Evolutionary conservation across 129 eudicot species (phyloP).

Genomic region (Flaveria bidentis): DNA sequence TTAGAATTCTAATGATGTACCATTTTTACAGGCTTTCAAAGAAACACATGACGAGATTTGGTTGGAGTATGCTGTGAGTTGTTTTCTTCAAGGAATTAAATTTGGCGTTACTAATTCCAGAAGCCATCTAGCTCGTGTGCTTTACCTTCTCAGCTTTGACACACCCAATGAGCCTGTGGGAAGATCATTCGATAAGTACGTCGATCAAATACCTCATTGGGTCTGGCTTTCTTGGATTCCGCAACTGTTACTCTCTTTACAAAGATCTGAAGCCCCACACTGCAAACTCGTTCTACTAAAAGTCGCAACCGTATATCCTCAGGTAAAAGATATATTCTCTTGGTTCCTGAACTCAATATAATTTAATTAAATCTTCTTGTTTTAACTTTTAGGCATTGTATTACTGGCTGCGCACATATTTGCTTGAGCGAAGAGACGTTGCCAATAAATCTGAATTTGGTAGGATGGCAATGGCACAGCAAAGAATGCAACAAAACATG

Average conservation of each 20-base stretch:
- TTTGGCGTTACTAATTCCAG: constrained; percentile 88
- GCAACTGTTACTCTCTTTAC: constrained; percentile 86
- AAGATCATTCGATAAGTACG: constrained; percentile 80
- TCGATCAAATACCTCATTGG: constrained; percentile 97
- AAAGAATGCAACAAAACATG: constrained; percentile 89
- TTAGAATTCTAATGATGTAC: constrained; percentile 18
- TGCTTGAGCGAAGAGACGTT: constrained; percentile 95
- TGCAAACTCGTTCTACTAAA: constrained; percentile 91
- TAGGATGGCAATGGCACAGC: constrained; percentile 95
- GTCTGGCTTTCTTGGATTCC: constrained; percentile 99
- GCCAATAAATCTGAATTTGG: constrained; percentile 89
- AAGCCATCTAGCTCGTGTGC: constrained; percentile 97
- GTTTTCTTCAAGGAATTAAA: constrained; percentile 96
- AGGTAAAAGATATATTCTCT: constrained; percentile 43
- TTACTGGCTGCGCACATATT: constrained; percentile 97
- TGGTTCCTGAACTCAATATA: constrained; percentile 3
- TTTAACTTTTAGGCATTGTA: constrained; percentile 67
- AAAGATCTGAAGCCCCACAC: constrained; percentile 91
- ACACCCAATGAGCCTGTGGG: constrained; percentile 93
- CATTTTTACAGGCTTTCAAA: constrained; percentile 68
- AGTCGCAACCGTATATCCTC: constrained; percentile 91
- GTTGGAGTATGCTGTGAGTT: constrained; percentile 96
- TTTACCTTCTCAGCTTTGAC: constrained; percentile 97
- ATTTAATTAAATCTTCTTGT: constrained; percentile 10
- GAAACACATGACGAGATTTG: constrained; percentile 94